Percentiles rank a stretch among this genome's conserved stretches.
These are phyloP conservation scores for Polytrichum formosum DNA, from an alignment of 225 moss, liverwort and hornwort species.

Conservation along the genomic window DNA sequence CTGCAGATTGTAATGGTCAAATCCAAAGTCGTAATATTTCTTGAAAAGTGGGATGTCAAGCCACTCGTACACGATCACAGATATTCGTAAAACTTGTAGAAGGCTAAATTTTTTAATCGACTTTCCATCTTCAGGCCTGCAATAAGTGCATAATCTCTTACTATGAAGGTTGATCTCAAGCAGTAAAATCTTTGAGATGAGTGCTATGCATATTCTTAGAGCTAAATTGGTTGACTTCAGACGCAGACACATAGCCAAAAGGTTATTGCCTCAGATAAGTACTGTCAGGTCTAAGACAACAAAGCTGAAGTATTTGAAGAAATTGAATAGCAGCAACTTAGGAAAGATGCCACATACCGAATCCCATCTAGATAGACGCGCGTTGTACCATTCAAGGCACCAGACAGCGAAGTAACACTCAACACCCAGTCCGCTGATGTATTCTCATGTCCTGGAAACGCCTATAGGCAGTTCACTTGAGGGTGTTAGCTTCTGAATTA, in stretches of 20 bases:
- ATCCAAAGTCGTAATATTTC: conserved; percentile 77
- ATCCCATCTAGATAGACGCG: conserved; percentile 87
- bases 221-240: background rate
- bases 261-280: background rate
- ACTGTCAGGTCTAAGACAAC: background rate
- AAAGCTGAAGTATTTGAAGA: background rate
- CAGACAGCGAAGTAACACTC: conserved; percentile 69
- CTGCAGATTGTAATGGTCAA: conserved; percentile 80
- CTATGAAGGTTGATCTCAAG: too few species aligned
- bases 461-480: conserved; percentile 24
- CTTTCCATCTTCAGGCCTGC: conserved; percentile 79
- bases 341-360: conserved; percentile 36
- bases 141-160: conserved; percentile 1
- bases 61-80: conserved; percentile 78
- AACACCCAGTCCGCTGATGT: conserved; percentile 83
- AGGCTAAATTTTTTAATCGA: conserved; percentile 59
- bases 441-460: conserved; percentile 60
- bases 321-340: background rate
- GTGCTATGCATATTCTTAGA: background rate
- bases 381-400: conserved; percentile 62
- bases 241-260: background rate
- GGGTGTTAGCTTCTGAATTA: background rate
- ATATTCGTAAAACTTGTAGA: conserved; percentile 62
- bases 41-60: conserved; percentile 64
- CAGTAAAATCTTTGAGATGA: background rate